Conservation (phyloP, 2,329 filamentous ascomycete species). For the Aspergillus piperis region DNA sequence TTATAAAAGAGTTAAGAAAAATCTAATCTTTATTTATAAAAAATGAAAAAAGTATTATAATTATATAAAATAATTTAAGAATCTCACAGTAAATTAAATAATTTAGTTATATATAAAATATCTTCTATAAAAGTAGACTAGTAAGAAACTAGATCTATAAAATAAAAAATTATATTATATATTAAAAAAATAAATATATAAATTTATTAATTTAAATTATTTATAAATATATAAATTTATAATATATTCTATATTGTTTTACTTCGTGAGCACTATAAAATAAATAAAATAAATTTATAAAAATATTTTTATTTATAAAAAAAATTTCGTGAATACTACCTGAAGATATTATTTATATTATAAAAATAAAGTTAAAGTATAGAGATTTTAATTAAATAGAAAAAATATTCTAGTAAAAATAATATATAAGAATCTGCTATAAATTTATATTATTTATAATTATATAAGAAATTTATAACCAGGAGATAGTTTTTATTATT, state of each 20-base stretch:
- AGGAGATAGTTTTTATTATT: too few relatives aligned
- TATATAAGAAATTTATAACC: too few relatives aligned
- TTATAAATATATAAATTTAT: not conserved
- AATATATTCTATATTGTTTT: not conserved
- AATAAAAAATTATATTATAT: not conserved
- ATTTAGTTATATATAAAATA: not conserved
- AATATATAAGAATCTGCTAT: not conserved
- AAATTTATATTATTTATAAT: too few relatives aligned
- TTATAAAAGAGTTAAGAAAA: not conserved
- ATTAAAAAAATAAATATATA: not conserved
- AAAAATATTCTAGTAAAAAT: not conserved
- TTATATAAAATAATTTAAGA: not conserved
- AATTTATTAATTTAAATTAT: not conserved
- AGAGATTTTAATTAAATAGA: not conserved
- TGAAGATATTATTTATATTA: not conserved
- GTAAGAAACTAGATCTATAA: not conserved
- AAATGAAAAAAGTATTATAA: not conserved
- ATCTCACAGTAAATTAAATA: not conserved
- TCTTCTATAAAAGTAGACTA: not conserved
- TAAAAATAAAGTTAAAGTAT: not conserved
- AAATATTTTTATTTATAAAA: too few relatives aligned
- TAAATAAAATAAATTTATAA: too few relatives aligned
- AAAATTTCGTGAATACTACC: not conserved
- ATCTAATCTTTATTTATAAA: not conserved
- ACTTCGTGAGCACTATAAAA: too few relatives aligned